Percentiles rank a stretch among this genome's conserved stretches.
Evolutionary conservation across 345 rosid species (phyloP).

Genomic region (Trapa incisa): DNA sequence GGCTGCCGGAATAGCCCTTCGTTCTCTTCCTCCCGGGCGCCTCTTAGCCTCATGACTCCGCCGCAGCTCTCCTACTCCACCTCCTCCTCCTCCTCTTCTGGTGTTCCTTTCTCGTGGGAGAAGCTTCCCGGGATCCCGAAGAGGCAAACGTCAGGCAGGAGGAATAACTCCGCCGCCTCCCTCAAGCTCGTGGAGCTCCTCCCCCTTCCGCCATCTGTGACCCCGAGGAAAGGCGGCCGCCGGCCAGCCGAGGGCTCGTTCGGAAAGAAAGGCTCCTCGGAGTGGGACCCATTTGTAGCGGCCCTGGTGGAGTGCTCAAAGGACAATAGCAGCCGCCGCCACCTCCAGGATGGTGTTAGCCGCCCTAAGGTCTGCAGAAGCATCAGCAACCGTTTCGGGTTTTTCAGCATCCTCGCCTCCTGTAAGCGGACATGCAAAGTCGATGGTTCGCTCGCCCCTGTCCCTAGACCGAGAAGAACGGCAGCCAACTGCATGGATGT

Average conservation of each 20-base stretch:
- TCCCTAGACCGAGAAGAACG: conserved; percentile 37
- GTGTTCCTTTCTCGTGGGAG: conserved; percentile 94
- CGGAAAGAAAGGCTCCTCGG: conserved; percentile 17
- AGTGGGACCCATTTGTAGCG: conserved; percentile 55
- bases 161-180: conserved; percentile 18
- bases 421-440: conserved; percentile 59
- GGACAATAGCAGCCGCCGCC: conserved; percentile 16
- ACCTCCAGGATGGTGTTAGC: background rate
- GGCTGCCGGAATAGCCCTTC: conserved; percentile 16
- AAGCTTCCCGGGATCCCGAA: conserved; percentile 80
- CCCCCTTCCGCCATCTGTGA: conserved; percentile 15
- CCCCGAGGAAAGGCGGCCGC: conserved; percentile 16
- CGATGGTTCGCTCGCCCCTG: conserved; percentile 55
- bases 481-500: conserved; percentile 12
- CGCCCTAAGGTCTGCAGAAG: conserved; percentile 22
- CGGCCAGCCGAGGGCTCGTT: background rate
- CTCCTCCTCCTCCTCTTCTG: conserved; percentile 27
- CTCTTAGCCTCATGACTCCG: conserved; percentile 14
- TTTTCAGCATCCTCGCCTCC: conserved; percentile 42
- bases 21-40: conserved; percentile 28
- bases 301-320: conserved; percentile 74
- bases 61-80: conserved; percentile 27
- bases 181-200: conserved; percentile 1
- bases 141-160: conserved; percentile 25
- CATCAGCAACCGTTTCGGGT: conserved; percentile 38